Evolutionary conservation across 371 early-diverging fungal species (phyloP).

Genomic region (Mortierella sp.): DNA sequence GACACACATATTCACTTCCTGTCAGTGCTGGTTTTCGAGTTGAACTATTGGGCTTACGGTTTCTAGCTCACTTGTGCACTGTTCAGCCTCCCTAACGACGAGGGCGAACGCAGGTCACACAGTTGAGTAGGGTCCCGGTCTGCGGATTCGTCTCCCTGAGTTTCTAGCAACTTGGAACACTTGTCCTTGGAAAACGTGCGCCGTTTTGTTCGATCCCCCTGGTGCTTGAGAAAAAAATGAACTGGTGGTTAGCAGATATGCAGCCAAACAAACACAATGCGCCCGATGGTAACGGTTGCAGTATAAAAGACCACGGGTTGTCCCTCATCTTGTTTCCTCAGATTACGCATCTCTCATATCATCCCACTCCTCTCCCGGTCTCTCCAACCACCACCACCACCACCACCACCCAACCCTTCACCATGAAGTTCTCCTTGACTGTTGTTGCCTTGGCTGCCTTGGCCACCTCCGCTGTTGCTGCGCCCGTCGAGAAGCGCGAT

Average conservation of each 20-base stretch:
- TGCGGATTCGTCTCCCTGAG: background rate
- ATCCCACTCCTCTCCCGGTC: background rate
- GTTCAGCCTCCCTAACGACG: too few species aligned
- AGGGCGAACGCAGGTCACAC: too few species aligned
- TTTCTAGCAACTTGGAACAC: background rate
- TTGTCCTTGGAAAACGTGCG: background rate
- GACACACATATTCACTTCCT: too few species aligned
- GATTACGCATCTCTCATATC: constrained; percentile 16
- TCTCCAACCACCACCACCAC: background rate
- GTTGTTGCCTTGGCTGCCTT: constrained; percentile 24
- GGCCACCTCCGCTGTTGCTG: constrained; percentile 27
- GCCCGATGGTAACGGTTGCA: background rate
- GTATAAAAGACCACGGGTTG: constrained; percentile 4
- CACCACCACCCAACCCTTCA: background rate
- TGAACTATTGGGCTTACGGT: too few species aligned
- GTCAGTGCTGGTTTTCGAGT: too few species aligned
- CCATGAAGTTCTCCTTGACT: constrained; percentile 49
- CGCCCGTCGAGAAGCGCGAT: constrained; percentile 42
- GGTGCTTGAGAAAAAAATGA: constrained; percentile 1
- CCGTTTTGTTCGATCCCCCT: background rate
- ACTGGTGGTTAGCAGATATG: too few species aligned
- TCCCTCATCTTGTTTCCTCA: constrained; percentile 1
- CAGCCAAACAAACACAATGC: constrained; percentile 4
- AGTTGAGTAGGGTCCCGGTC: too few species aligned
- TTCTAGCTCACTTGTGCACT: too few species aligned